Evolutionary conservation across 2,329 filamentous ascomycete genomes (phyloP), one percentile per base, ranked within the genome.

Genomic region (Colletotrichum cordylinicola): DNA sequence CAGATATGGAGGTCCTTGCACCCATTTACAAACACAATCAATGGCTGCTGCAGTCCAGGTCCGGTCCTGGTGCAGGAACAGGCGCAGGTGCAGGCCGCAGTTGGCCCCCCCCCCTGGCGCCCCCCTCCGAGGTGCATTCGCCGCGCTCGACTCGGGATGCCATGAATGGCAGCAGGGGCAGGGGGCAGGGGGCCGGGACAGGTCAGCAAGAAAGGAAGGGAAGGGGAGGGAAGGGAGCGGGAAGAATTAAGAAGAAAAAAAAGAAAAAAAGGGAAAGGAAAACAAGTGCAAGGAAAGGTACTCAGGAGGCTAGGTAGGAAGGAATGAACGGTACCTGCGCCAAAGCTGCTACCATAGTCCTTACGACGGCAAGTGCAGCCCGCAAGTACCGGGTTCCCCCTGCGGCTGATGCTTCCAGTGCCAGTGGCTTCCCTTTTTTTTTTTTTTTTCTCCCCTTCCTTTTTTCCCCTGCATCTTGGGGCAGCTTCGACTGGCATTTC

Each of bases 301-400:
- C 24, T 9, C 5, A 9, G 31, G 6, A 31, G 12, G 43, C n/a
- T 21, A 65, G 62, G 33, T 15, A 21, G 52, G 70, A 62, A 65
- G 39, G 58, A 43, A 76, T 58, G 70, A 76, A 73, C 64, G 74
- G 74, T 75, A 75, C 70, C 74, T 75, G 70, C 43, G 64, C 64
- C 29, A 74, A 73, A 58, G 24, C 52, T 29, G 24, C 24, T 29
- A 15, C 13, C 21, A 56, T 5, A 56, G 39, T 43, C 8, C 52
- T 37, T 35, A 58, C 21, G n/a, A 52, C 31, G 13, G 64, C 69
- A 75, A 52, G 73, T 58, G 69, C 33, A 64, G 60, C 62, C 69
- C 27, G 35, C 43, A 73, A 75, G 55, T 75, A 75, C 73, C 69
- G 64, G 64, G 69, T 39, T 56, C 24, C 67, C 72, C 72, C 48